Evolutionary conservation across 1,284 basidiomycete genomes (phyloP), one percentile per base, ranked within the genome.

Genomic region (Ganoderma boninense): DNA sequence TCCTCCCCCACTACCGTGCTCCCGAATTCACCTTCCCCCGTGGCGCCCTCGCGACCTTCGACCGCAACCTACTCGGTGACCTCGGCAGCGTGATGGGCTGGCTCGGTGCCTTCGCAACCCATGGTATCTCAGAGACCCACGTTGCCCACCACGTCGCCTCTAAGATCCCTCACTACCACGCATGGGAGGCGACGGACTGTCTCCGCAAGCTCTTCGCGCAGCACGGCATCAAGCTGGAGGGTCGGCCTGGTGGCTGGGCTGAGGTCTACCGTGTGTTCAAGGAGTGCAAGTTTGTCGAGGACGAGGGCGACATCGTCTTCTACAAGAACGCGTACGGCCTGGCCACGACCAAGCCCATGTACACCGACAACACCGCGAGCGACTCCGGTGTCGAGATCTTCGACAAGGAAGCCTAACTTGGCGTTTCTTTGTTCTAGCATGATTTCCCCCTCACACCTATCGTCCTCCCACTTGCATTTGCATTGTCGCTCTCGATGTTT

Each of bases 71-170:
- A 74, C 86, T 98, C 52, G 96, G 96, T 65, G 94, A 93, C 76
- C 87, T 91, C 70, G 95, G 95, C 61, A 82, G 80, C 40, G 75
- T 90, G 75, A 90, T 90, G 87, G 94, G 83, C 66, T 95, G 92
- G 92, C 86, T 95, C 70, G 95, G 94, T 66, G 90, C 89, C 43
- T 90, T 90, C 76, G 89, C 91, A 63, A 95, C 94, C 32, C 89
- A 95, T 77, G 95, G 95, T 72, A 97, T 98, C 80, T 95, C 93
- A 26, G 96, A 98, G 86, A 98, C 97, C 40, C 97, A 98, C 82
- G 93, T 97, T 68, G 84, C 91, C 56, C 97, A 98, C 83, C 97
- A 98, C 82, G 89, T 97, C 74, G 90, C 88, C 71, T 95, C 93
- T 87, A 96, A 96, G 85, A 98, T 98, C 73, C 97, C 97, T 26